Evolutionary conservation across 805 yeast genomes (phyloP).

Genomic region (Yarrowia keelungensis): DNA sequence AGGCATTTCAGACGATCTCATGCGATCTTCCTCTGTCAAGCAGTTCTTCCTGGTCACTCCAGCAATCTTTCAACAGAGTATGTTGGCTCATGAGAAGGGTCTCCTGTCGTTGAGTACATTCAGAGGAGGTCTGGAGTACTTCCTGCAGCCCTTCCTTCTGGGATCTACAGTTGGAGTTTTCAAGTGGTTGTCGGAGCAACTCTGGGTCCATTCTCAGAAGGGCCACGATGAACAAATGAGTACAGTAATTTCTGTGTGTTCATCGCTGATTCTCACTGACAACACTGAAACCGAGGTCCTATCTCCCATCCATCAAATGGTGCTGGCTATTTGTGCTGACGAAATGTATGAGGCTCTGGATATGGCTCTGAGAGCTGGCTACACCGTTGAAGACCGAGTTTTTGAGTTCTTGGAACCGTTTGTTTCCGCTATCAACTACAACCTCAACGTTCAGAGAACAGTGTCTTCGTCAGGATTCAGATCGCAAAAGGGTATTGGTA

Average conservation of each 20-base stretch:
- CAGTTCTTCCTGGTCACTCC: slow-evolving; percentile 77
- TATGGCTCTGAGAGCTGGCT: slow-evolving; percentile 38
- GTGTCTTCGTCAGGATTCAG: slow-evolving; percentile 27
- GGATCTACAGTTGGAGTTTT: slow-evolving; percentile 62
- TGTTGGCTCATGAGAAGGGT: slow-evolving; percentile 63
- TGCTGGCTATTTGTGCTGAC: slow-evolving; percentile 49
- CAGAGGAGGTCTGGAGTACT: slow-evolving; percentile 83
- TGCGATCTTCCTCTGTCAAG: slow-evolving; percentile 67
- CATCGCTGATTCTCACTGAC: slow-evolving; percentile 54
- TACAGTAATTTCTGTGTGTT: slow-evolving; percentile 50
- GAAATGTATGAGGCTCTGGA: slow-evolving; percentile 45
- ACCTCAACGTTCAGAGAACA: slow-evolving; percentile 16
- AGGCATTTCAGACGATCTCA: slow-evolving; percentile 84
- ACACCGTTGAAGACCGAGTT: slow-evolving; percentile 38
- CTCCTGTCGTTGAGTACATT: slow-evolving; percentile 65
- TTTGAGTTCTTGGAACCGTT: slow-evolving; percentile 41
- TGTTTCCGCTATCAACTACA: slow-evolving; percentile 33
- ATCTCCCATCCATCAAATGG: slow-evolving; percentile 54
- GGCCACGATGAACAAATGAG: slow-evolving; percentile 42
- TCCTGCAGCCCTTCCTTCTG: slow-evolving; percentile 78
- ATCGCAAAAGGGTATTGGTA: slow-evolving; percentile 30
- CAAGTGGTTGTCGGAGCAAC: slow-evolving; percentile 57
- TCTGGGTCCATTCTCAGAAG: slow-evolving; percentile 46
- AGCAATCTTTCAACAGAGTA: slow-evolving; percentile 72
- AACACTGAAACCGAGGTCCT: slow-evolving; percentile 56